phyloP scores from a whole-genome alignment of 2,329 filamentous ascomycete species.

The Fusarium fujikuroi region DNA sequence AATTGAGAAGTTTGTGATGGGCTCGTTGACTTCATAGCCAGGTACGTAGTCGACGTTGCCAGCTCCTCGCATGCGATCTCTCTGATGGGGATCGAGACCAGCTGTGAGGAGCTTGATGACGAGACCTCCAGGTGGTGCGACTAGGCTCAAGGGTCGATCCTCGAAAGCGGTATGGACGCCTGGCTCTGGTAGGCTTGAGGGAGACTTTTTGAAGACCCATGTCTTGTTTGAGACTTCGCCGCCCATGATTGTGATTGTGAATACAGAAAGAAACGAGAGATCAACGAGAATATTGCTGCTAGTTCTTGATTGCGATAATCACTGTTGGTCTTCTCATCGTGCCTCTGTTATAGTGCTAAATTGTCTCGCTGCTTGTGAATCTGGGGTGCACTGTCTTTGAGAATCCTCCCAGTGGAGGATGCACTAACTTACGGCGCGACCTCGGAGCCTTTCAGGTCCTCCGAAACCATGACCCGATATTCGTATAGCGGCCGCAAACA shows the following conservation, averaged over 20 bases:
- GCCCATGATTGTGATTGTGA: background rate
- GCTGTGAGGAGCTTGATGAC: background rate
- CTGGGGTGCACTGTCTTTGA: background rate
- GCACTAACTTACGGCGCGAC: background rate
- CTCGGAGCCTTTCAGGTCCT: background rate
- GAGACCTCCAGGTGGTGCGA: background rate
- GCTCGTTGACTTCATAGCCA: background rate
- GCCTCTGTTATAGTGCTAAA: background rate
- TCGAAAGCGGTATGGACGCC: background rate
- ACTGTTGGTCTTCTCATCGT: background rate
- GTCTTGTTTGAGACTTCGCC: background rate
- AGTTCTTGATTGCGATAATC: background rate
- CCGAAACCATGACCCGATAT: background rate
- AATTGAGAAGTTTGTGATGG: background rate
- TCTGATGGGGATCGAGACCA: background rate
- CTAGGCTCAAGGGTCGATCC: background rate
- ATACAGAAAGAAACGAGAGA: background rate
- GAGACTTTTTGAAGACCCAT: background rate
- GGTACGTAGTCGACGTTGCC: background rate
- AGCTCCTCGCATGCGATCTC: background rate
- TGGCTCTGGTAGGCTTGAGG: background rate
- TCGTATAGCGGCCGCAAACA: background rate
- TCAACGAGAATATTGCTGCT: accelerated
- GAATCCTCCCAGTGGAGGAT: background rate
- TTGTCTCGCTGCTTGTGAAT: background rate